These are phyloP conservation scores for Cryptococcus amylolentus DNA, from an alignment of 1,284 basidiomycete genomes.

Conservation along the genomic window DNA sequence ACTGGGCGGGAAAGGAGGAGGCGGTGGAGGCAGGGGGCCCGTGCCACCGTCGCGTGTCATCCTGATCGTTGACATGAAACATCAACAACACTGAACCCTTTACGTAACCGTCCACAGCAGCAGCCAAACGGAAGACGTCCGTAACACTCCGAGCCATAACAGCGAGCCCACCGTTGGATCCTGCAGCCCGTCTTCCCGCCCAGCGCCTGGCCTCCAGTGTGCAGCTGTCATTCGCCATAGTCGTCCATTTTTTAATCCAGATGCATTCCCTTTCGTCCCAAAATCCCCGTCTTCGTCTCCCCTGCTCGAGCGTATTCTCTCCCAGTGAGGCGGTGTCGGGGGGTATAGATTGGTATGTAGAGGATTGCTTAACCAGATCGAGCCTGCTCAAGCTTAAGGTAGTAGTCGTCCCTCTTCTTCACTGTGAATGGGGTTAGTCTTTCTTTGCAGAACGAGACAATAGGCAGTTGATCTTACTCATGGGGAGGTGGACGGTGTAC, in stretches of 20 bases:
- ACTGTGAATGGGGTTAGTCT: conserved; percentile 53
- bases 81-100: no score
- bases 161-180: neutral
- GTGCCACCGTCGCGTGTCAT: no score
- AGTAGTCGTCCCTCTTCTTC: conserved; percentile 73
- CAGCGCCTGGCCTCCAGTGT: neutral
- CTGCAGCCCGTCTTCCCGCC: neutral
- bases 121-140: no score
- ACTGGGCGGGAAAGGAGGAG: no score
- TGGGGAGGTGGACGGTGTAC: conserved; percentile 73
- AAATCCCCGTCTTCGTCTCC: neutral
- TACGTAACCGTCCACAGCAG: no score
- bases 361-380: conserved; percentile 12
- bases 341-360: neutral
- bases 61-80: no score
- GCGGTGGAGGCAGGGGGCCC: no score
- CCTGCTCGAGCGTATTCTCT: neutral
- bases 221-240: neutral
- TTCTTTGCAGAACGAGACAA: conserved; percentile 32
- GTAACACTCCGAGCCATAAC: no score
- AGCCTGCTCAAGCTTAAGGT: conserved; percentile 72
- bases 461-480: conserved; percentile 59
- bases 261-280: conserved; percentile 4
- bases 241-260: neutral
- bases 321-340: neutral